Conservation (phyloP, 768 basidiomycete species). For the Austroboletus eburneus region DNA sequence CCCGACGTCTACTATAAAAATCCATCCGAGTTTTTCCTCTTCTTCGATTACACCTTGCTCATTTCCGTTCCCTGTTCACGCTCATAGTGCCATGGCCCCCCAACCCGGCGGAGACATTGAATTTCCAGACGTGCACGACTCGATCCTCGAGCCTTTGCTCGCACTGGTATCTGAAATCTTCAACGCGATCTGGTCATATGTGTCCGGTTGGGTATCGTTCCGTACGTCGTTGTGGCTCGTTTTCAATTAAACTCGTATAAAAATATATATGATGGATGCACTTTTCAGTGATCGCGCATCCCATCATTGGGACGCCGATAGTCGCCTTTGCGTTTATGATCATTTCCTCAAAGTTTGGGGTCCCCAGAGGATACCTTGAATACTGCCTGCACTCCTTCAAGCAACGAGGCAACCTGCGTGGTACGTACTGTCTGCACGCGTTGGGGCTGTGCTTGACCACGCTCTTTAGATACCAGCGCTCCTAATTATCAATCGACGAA, state of each 20-base stretch:
- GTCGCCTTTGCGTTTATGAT: slow-evolving; percentile 9
- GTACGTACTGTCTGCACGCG: slow-evolving; percentile 1
- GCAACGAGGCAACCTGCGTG: slow-evolving; percentile 1
- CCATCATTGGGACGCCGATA: slow-evolving; percentile 7
- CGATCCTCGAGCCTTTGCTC: slow-evolving; percentile 12
- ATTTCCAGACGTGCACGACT: slow-evolving; percentile 9
- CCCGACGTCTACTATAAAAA: background rate
- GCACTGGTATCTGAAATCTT: slow-evolving; percentile 5
- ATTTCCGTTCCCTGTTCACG: background rate
- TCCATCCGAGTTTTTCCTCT: background rate
- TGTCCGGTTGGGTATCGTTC: slow-evolving; percentile 6
- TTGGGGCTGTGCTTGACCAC: background rate
- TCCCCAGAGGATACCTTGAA: background rate
- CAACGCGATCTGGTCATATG: slow-evolving; percentile 5
- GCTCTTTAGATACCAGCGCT: background rate
- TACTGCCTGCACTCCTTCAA: background rate
- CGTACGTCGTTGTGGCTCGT: slow-evolving; percentile 6
- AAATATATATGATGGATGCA: too few species aligned
- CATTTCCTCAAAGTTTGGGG: background rate
- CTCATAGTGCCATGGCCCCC: background rate
- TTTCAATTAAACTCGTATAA: too few species aligned
- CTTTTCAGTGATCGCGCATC: slow-evolving; percentile 8
- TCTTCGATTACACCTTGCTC: background rate
- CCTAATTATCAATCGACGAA: slow-evolving; percentile 20
- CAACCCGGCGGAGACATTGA: slow-evolving; percentile 16